Percentiles rank a stretch among this genome's conserved stretches.
phyloP scores from a whole-genome alignment of 1,139 yeast species.

The Wickerhamomyces sp. region DNA sequence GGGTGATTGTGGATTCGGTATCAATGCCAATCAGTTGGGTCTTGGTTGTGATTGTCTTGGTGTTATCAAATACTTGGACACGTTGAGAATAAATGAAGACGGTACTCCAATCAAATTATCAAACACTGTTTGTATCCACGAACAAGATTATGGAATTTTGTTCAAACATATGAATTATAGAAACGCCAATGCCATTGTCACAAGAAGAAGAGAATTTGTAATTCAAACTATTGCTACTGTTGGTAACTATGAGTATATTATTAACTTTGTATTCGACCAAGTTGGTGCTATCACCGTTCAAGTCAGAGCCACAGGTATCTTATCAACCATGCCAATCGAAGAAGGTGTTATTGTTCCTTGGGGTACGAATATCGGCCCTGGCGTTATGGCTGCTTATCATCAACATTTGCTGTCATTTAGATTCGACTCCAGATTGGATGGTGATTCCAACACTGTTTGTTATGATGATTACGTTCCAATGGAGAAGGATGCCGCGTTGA shows the following conservation, averaged over 20 bases:
- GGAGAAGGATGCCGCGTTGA: slow-evolving; percentile 49
- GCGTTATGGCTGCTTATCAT: slow-evolving; percentile 84
- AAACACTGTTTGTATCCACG: slow-evolving; percentile 84
- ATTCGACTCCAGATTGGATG: slow-evolving; percentile 85
- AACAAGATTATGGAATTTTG: slow-evolving; percentile 77
- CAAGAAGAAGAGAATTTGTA: slow-evolving; percentile 81
- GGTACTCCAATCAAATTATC: slow-evolving; percentile 67
- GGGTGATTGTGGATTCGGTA: slow-evolving; percentile 90
- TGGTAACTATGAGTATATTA: slow-evolving; percentile 83
- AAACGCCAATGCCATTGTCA: slow-evolving; percentile 66
- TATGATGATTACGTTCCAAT: slow-evolving; percentile 69
- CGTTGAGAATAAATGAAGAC: slow-evolving; percentile 49
- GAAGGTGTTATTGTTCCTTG: slow-evolving; percentile 68
- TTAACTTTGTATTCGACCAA: slow-evolving; percentile 73
- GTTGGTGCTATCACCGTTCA: slow-evolving; percentile 82
- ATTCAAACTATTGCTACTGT: slow-evolving; percentile 87
- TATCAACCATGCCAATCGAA: slow-evolving; percentile 81
- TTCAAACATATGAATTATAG: slow-evolving; percentile 85
- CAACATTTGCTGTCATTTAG: slow-evolving; percentile 83
- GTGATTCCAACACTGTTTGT: slow-evolving; percentile 73
- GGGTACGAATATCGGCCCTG: slow-evolving; percentile 84
- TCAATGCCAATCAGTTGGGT: slow-evolving; percentile 64
- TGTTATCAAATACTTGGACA: slow-evolving; percentile 75
- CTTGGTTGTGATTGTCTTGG: slow-evolving; percentile 92
- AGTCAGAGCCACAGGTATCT: slow-evolving; percentile 84